A percentile compares a stretch with the other conserved stretches of the same genome.
phyloP scores from a whole-genome alignment of 202 grass and related monocot species.

The Brachypodium distachyon region DNA sequence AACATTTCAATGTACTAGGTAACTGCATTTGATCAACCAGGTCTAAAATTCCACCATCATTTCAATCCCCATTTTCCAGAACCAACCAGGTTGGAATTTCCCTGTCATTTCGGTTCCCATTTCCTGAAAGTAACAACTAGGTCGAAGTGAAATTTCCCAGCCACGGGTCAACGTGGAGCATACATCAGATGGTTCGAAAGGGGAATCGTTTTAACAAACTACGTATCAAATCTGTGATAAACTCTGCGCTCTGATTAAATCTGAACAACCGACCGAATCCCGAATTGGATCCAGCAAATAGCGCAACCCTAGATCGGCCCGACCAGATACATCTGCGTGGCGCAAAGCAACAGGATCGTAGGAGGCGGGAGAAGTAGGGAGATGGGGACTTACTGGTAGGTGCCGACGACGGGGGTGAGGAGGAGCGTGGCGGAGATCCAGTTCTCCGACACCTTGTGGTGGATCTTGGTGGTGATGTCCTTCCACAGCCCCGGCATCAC shows the following conservation, averaged over 20 bases:
- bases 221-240: not conserved
- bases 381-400: conserved; percentile 56
- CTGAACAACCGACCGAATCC: not conserved
- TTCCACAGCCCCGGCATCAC: conserved; percentile 96
- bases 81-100: not conserved
- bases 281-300: not conserved
- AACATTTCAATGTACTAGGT: not conserved
- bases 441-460: conserved; percentile 99
- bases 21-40: not conserved
- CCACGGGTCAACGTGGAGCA: not conserved
- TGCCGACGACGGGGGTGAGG: conserved; percentile 64
- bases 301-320: not conserved
- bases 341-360: not conserved
- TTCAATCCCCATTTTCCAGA: not conserved
- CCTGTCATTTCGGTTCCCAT: not conserved
- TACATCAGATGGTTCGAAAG: not conserved
- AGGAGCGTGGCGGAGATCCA: conserved; percentile 89
- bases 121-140: not conserved
- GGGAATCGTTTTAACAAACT: too few relatives aligned
- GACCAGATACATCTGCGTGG: not conserved
- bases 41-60: not conserved
- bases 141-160: too few relatives aligned
- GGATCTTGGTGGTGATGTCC: conserved; percentile 95
- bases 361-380: not conserved
- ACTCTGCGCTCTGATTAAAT: not conserved